Evolutionary conservation across 768 basidiomycete species (phyloP).

Genomic region (Hericium erinaceus): DNA sequence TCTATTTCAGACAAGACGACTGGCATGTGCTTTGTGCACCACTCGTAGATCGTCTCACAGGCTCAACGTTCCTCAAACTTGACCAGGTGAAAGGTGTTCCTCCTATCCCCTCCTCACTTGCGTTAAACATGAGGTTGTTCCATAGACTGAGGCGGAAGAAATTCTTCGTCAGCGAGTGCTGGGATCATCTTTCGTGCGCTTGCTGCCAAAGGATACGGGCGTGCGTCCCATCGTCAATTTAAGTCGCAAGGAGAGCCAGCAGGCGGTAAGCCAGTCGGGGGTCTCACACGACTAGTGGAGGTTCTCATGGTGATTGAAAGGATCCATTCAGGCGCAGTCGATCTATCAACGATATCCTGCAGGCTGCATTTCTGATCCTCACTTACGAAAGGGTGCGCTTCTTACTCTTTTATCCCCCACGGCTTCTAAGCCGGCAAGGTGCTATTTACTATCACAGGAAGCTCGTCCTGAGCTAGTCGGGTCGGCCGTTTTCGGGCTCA

Average conservation of each 20-base stretch:
- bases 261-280: conserved; percentile 12
- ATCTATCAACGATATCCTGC: conserved; percentile 85
- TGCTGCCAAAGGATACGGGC: conserved; percentile 91
- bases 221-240: conserved; percentile 94
- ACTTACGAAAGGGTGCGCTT: conserved; percentile 70
- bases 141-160: conserved; percentile 52
- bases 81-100: conserved; percentile 40
- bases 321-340: conserved; percentile 18
- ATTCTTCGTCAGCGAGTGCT: conserved; percentile 64
- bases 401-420: conserved; percentile 1
- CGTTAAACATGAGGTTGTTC: background rate
- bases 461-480: conserved; percentile 58
- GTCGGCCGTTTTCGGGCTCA: conserved; percentile 72
- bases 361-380: conserved; percentile 78
- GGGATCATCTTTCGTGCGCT: conserved; percentile 77
- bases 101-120: background rate
- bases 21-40: conserved; percentile 83
- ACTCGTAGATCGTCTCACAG: conserved; percentile 63
- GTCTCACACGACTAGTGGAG: background rate
- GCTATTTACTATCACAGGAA: conserved; percentile 33
- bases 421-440: background rate
- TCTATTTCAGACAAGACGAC: conserved; percentile 93
- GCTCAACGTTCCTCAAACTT: conserved; percentile 62
- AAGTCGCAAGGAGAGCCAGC: conserved; percentile 37
- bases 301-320: background rate